Evolutionary conservation across 306 rosid species (phyloP).

Genomic region (Luffa aegyptiaca): DNA sequence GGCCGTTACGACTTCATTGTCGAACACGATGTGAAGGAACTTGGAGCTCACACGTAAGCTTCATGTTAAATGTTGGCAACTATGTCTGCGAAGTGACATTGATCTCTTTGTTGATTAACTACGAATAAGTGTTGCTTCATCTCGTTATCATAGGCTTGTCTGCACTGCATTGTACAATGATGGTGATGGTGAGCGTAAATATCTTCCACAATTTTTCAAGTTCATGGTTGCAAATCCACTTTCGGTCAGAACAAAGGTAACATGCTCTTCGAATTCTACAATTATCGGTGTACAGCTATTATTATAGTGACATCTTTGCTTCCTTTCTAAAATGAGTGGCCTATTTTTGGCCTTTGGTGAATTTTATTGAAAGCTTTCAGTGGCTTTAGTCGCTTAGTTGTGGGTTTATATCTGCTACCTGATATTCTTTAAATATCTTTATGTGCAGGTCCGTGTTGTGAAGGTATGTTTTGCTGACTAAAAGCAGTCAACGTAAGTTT

Average conservation of each 20-base stretch:
- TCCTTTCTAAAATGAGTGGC: not conserved
- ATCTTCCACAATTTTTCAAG: conserved; percentile 94
- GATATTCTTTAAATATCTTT: conserved; percentile 4
- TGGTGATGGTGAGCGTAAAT: conserved; percentile 88
- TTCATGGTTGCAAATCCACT: conserved; percentile 92
- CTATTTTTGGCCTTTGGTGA: not conserved
- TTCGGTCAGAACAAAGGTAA: conserved; percentile 91
- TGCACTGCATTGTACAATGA: conserved; percentile 93
- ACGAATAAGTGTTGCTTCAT: conserved; percentile 3
- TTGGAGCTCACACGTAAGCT: conserved; percentile 91
- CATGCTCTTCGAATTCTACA: not conserved
- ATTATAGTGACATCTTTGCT: not conserved
- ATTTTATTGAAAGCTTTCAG: not conserved
- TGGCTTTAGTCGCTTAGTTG: conserved; percentile 3
- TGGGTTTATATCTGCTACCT: not conserved
- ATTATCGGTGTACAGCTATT: not conserved
- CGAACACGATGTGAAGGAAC: conserved; percentile 94
- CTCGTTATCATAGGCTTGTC: conserved; percentile 45
- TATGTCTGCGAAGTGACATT: not conserved
- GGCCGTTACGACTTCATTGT: conserved; percentile 97
- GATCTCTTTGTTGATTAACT: not conserved
- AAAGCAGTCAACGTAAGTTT: conserved; percentile 29
- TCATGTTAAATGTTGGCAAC: not conserved
- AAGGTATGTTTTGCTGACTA: conserved; percentile 65
- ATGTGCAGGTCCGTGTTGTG: conserved; percentile 88